A percentile compares a stretch with the other conserved stretches of the same genome.
Conservation (phyloP, 2,329 filamentous ascomycete species). For the Endoconidiophora laricicola region DNA sequence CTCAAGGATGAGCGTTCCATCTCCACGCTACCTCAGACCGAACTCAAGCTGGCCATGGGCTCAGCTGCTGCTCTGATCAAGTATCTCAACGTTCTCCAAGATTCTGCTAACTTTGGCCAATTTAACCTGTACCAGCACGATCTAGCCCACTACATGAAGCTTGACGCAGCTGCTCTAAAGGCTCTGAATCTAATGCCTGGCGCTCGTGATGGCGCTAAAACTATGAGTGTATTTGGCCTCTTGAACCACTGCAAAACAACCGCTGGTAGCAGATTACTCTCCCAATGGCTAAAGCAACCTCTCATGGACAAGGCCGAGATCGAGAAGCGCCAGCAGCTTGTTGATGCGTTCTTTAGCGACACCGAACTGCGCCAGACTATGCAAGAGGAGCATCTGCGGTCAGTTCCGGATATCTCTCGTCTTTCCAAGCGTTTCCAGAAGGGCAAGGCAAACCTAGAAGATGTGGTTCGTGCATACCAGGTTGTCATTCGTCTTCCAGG, state of each 20-base stretch:
- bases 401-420: conserved; percentile 85
- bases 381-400: conserved; percentile 87
- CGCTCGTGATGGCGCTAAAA: conserved; percentile 85
- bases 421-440: conserved; percentile 90
- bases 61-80: conserved; percentile 87
- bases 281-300: conserved; percentile 96
- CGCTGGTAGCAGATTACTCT: conserved; percentile 71
- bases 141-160: conserved; percentile 91
- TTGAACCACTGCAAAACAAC: conserved; percentile 97
- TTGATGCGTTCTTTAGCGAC: conserved; percentile 86
- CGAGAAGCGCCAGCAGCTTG: conserved; percentile 77
- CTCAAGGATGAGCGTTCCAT: conserved; percentile 73
- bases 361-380: conserved; percentile 88
- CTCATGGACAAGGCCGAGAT: conserved; percentile 85
- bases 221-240: conserved; percentile 87
- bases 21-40: conserved; percentile 68
- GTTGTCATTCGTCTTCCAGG: conserved; percentile 82
- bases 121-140: conserved; percentile 97
- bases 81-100: conserved; percentile 79
- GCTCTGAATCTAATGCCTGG: conserved; percentile 96
- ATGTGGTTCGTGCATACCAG: conserved; percentile 90
- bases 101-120: conserved; percentile 88
- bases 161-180: conserved; percentile 85
- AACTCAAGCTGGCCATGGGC: conserved; percentile 90
- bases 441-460: conserved; percentile 78